phyloP scores from a whole-genome alignment of 2,329 filamentous ascomycete genomes.

The Trichoderma gracile region DNA sequence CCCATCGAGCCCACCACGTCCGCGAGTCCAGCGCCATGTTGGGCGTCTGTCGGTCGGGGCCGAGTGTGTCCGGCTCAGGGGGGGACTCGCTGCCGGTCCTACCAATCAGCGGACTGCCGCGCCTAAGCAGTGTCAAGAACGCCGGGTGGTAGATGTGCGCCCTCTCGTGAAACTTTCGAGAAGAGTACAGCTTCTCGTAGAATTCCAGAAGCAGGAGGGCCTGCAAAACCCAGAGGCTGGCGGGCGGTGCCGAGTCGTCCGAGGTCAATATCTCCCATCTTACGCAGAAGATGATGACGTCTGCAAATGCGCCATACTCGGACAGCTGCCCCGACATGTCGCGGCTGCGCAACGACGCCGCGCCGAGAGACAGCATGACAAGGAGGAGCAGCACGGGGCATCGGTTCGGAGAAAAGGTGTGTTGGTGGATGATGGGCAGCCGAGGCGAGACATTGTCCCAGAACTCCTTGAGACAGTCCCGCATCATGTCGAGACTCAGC shows the following conservation, averaged over 20 bases:
- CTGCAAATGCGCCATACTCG: slow-evolving; percentile 51
- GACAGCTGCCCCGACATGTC: slow-evolving; percentile 54
- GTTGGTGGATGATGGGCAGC: slow-evolving; percentile 82
- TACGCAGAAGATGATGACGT: slow-evolving; percentile 68
- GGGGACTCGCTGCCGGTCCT: slow-evolving; percentile 77
- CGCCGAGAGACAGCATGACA: slow-evolving; percentile 81
- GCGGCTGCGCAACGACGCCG: slow-evolving; percentile 70
- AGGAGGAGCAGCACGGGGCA: slow-evolving; percentile 76
- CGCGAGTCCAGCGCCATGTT: slow-evolving; percentile 43
- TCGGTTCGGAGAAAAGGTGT: slow-evolving; percentile 79
- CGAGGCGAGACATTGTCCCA: slow-evolving; percentile 86
- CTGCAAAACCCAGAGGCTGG: slow-evolving; percentile 86
- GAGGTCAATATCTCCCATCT: slow-evolving; percentile 84
- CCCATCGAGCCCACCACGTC: slow-evolving; percentile 82
- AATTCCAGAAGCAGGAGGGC: slow-evolving; percentile 79
- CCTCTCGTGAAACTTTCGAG: slow-evolving; percentile 77
- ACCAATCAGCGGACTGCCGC: slow-evolving; percentile 83
- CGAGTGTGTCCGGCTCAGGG: slow-evolving; percentile 49
- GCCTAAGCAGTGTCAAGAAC: slow-evolving; percentile 78
- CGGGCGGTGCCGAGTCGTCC: slow-evolving; percentile 78
- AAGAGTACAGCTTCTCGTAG: slow-evolving; percentile 91
- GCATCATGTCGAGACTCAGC: slow-evolving; percentile 77
- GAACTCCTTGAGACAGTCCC: slow-evolving; percentile 81
- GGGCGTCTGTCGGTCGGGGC: slow-evolving; percentile 42
- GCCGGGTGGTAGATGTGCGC: slow-evolving; percentile 89